Conservation (phyloP, 139 green algal species). For the Coelastrella sp. region DNA sequence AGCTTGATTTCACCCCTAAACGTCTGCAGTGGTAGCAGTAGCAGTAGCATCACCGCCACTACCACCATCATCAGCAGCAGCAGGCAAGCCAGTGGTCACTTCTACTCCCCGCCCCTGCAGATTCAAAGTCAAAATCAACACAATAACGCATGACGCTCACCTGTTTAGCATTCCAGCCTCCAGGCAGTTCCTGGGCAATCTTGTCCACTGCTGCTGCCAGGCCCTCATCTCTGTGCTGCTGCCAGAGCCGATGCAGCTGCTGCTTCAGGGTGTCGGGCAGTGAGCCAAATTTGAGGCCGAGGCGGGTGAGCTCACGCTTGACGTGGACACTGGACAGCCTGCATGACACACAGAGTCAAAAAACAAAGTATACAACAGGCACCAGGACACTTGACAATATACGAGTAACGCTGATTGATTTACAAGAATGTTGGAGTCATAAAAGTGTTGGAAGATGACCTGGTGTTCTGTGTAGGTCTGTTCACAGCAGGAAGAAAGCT, state of each 20-base stretch:
- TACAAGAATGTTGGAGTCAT: no score
- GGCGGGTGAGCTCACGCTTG: slow-evolving; percentile 42
- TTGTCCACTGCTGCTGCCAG: neutral
- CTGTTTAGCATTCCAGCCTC: slow-evolving; percentile 55
- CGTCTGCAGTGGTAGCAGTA: neutral
- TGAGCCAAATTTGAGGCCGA: slow-evolving; percentile 56
- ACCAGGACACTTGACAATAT: no score
- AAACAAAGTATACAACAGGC: no score
- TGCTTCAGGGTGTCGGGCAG: slow-evolving; percentile 43
- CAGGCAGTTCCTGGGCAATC: slow-evolving; percentile 39
- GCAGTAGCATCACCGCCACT: neutral
- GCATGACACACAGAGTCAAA: neutral
- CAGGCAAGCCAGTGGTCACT: neutral
- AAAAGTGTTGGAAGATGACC: no score
- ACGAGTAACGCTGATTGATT: no score
- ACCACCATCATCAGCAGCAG: neutral
- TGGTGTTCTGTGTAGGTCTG: no score
- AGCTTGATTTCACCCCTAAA: neutral
- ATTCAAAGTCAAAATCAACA: neutral
- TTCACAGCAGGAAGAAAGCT: no score
- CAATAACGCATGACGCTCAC: slow-evolving; percentile 14
- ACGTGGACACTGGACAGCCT: slow-evolving; percentile 33
- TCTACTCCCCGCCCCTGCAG: neutral
- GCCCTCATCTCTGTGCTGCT: slow-evolving; percentile 18
- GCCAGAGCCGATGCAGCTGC: slow-evolving; percentile 35